Conservation (phyloP, 352 stramenopile species). For the Pythium rishiriense region DNA sequence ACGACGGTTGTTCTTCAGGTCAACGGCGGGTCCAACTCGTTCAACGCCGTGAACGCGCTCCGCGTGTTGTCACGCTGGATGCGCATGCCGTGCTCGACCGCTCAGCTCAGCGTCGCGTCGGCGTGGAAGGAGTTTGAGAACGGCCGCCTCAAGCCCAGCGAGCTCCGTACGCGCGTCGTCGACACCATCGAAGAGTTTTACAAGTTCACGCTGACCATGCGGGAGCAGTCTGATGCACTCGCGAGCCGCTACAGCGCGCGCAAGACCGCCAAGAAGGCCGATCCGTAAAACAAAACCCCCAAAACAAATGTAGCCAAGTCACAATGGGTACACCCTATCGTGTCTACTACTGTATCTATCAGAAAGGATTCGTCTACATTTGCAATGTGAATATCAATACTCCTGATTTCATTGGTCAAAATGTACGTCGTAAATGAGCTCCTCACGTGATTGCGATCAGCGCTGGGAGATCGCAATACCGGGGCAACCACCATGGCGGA, state of each 20-base stretch:
- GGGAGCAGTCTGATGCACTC: slow-evolving; percentile 34
- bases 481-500: too few species aligned
- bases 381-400: too few species aligned
- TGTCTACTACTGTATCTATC: background rate
- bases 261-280: slow-evolving; percentile 14
- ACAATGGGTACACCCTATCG: background rate
- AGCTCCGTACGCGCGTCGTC: slow-evolving; percentile 52
- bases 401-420: too few species aligned
- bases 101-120: slow-evolving; percentile 56
- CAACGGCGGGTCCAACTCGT: slow-evolving; percentile 43
- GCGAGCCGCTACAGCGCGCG: slow-evolving; percentile 33
- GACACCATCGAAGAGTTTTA: slow-evolving; percentile 67
- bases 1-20: slow-evolving; percentile 54
- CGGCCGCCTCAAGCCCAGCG: slow-evolving; percentile 54
- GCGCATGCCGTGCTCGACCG: slow-evolving; percentile 63
- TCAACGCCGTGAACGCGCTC: slow-evolving; percentile 65
- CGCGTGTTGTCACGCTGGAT: slow-evolving; percentile 61
- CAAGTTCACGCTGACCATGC: slow-evolving; percentile 54
- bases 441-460: slow-evolving; percentile 19
- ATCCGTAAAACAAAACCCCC: background rate
- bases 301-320: background rate
- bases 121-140: slow-evolving; percentile 63
- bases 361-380: too few species aligned
- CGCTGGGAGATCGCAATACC: slow-evolving; percentile 9
- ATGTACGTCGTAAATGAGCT: too few species aligned